A percentile compares a stretch with the other conserved stretches of the same genome.
phyloP scores from a whole-genome alignment of 2,329 filamentous ascomycete species.

The Exophiala xenobiotica region DNA sequence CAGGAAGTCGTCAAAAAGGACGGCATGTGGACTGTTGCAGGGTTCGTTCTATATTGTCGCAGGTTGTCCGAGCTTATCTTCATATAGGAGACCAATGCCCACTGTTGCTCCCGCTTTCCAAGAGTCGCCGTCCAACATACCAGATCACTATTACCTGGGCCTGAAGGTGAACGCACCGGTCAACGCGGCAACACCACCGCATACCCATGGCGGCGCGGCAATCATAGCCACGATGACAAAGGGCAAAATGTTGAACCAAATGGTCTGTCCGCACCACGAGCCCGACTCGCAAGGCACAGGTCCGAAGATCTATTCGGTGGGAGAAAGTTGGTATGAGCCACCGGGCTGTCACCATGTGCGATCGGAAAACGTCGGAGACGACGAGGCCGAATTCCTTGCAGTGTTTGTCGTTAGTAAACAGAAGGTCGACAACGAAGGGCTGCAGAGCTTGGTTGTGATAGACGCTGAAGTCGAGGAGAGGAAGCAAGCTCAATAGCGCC shows the following conservation, averaged over 20 bases:
- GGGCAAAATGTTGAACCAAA: conserved; percentile 47
- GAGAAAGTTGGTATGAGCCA: conserved; percentile 14
- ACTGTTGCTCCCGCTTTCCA: too few species aligned
- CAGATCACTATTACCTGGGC: conserved; percentile 2
- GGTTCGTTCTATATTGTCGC: too few species aligned
- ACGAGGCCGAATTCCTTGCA: conserved; percentile 1
- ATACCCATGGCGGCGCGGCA: conserved; percentile 47
- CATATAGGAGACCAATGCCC: too few species aligned
- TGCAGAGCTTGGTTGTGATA: too few species aligned
- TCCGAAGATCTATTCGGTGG: conserved; percentile 5
- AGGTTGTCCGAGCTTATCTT: too few species aligned
- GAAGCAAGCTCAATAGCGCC: too few species aligned
- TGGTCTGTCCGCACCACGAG: too few species aligned
- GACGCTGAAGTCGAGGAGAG: too few species aligned
- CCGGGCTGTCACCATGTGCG: conserved; percentile 18
- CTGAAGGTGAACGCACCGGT: neutral
- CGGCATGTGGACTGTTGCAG: too few species aligned
- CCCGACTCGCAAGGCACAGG: conserved; percentile 32
- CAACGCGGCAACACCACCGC: conserved; percentile 39
- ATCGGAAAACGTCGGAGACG: conserved; percentile 10
- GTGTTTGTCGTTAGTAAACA: conserved; percentile 8
- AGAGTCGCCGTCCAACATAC: conserved; percentile 1
- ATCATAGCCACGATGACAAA: conserved; percentile 43
- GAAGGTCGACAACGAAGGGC: conserved; percentile 1
- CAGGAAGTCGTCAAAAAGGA: too few species aligned